A percentile compares a stretch with the other conserved stretches of the same genome.
These are phyloP conservation scores for Coemansia sp. DNA, from an alignment of 192 early-diverging fungal genomes.

Conservation along the genomic window DNA sequence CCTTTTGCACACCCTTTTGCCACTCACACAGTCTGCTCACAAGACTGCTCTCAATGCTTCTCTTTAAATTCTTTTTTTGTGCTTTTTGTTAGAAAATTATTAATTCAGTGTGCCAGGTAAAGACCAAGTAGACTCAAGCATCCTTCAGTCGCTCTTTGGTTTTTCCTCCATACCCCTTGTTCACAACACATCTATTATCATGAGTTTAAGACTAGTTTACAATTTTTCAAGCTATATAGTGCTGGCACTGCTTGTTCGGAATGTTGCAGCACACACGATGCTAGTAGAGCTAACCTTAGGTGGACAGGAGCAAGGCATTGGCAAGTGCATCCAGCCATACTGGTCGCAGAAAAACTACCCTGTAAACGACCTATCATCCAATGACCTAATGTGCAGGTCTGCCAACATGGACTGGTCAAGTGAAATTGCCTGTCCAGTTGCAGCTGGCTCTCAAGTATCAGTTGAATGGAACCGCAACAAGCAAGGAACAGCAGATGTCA, in stretches of 20 bases:
- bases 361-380: not conserved
- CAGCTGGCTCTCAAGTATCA: slow-evolving; percentile 6
- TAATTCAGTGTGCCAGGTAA: too few relatives aligned
- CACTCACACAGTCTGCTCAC: too few relatives aligned
- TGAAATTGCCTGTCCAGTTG: slow-evolving; percentile 1
- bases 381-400: slow-evolving; percentile 6
- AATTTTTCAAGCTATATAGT: not conserved
- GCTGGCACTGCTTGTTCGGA: slow-evolving; percentile 3
- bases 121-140: too few relatives aligned
- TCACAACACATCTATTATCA: not conserved
- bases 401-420: slow-evolving; percentile 1
- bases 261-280: not conserved
- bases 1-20: too few relatives aligned
- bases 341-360: slow-evolving; percentile 6
- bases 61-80: too few relatives aligned
- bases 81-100: too few relatives aligned
- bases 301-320: not conserved
- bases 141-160: not conserved
- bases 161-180: not conserved
- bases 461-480: slow-evolving; percentile 7
- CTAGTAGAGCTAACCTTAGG: not conserved
- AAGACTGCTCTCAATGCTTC: too few relatives aligned
- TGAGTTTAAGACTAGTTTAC: not conserved
- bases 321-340: slow-evolving; percentile 10
- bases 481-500: not conserved